Conservation (phyloP, 2,329 filamentous ascomycete species). For the Trichoderma gracile region DNA sequence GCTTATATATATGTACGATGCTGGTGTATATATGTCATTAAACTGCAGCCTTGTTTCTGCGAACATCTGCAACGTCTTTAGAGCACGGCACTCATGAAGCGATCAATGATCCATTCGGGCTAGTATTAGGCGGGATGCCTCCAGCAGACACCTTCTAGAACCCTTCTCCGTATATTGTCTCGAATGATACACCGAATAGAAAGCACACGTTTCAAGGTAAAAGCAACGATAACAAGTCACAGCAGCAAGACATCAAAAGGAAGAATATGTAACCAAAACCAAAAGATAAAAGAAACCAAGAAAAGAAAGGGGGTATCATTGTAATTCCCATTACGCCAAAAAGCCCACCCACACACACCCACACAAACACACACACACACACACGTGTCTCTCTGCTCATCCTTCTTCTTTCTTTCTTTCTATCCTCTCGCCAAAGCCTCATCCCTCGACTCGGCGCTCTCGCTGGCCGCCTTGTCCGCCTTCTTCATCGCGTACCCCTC, state of each 20-base stretch:
- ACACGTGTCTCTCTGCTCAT: too few relatives aligned
- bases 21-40: too few relatives aligned
- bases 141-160: too few relatives aligned
- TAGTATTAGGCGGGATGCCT: neutral
- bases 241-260: neutral
- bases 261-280: neutral
- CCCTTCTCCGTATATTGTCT: too few relatives aligned
- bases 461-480: constrained; percentile 39
- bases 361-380: too few relatives aligned
- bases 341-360: neutral
- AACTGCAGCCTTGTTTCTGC: too few relatives aligned
- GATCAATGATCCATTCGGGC: neutral
- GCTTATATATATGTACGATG: too few relatives aligned
- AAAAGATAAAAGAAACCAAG: neutral
- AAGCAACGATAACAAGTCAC: neutral
- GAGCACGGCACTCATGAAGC: too few relatives aligned
- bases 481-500: constrained; percentile 61
- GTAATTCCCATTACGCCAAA: constrained; percentile 14
- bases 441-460: constrained; percentile 32
- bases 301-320: constrained; percentile 27
- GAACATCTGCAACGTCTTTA: too few relatives aligned
- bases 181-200: neutral
- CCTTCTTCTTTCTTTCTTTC: neutral
- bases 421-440: constrained; percentile 20
- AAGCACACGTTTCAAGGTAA: neutral